Percentiles rank a stretch among this genome's conserved stretches.
Conservation (phyloP, 2,329 filamentous ascomycete genomes). For the Torrubiellomyces zombiae region DNA sequence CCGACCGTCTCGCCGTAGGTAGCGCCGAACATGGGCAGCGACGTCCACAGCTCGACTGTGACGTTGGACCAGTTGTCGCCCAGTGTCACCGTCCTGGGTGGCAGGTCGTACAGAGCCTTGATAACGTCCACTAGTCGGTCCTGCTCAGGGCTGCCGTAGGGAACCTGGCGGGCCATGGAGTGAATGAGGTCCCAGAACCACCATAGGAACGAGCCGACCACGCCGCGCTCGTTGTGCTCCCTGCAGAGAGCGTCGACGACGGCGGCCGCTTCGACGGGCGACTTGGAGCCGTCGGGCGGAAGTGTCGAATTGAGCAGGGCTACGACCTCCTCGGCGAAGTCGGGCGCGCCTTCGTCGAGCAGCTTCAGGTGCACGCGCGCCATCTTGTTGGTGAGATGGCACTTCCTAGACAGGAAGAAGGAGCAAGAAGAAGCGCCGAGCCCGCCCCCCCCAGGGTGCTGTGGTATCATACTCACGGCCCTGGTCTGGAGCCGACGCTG, state of each 20-base stretch:
- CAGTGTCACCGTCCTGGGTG: slow-evolving; percentile 1
- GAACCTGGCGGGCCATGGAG: slow-evolving; percentile 7
- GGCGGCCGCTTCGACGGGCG: slow-evolving; percentile 1
- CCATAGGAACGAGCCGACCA: slow-evolving; percentile 6
- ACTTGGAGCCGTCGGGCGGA: background rate
- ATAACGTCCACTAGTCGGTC: slow-evolving; percentile 4
- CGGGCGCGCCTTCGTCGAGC: slow-evolving; percentile 3
- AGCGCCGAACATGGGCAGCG: slow-evolving; percentile 3
- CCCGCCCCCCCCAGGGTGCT: too few species aligned
- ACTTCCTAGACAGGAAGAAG: too few species aligned
- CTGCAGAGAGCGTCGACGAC: slow-evolving; percentile 4
- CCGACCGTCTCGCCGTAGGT: slow-evolving; percentile 4
- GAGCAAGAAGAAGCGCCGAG: too few species aligned
- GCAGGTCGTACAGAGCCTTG: slow-evolving; percentile 3
- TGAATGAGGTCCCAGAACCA: slow-evolving; percentile 11
- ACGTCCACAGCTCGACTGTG: slow-evolving; percentile 3
- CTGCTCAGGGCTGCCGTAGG: slow-evolving; percentile 6
- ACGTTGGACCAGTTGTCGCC: slow-evolving; percentile 1
- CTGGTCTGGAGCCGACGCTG: too few species aligned
- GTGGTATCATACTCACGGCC: too few species aligned
- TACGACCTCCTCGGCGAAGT: slow-evolving; percentile 3
- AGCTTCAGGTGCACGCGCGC: slow-evolving; percentile 1
- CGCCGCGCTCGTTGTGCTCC: background rate
- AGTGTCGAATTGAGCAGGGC: slow-evolving; percentile 4
- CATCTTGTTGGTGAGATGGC: too few species aligned